phyloP scores from a whole-genome alignment of 306 rosid species.

The Quercus agrifolia region DNA sequence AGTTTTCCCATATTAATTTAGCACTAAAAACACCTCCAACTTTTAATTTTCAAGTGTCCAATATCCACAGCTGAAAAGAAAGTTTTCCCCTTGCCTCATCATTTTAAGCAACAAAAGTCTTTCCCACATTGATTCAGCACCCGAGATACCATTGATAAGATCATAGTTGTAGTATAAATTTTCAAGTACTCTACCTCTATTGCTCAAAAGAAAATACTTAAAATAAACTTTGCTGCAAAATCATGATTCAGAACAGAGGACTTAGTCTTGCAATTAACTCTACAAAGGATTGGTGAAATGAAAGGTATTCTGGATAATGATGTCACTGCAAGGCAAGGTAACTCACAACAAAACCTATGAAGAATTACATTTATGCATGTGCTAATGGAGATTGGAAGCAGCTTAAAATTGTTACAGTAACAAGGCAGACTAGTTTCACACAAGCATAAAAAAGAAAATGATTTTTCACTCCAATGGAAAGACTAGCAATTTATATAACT shows the following conservation, averaged over 20 bases:
- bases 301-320: background rate
- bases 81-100: background rate
- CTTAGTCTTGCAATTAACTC: background rate
- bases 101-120: background rate
- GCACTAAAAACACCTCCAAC: background rate
- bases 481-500: conserved; percentile 1
- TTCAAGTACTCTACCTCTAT: background rate
- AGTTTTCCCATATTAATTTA: no score
- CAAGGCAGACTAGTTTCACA: background rate
- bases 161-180: background rate
- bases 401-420: background rate
- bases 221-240: background rate
- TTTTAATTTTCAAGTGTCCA: background rate
- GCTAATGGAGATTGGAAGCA: background rate
- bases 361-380: background rate
- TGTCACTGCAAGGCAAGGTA: background rate
- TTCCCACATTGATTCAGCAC: background rate
- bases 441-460: background rate
- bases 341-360: background rate
- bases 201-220: background rate
- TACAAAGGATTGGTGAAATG: background rate
- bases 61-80: background rate
- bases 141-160: background rate
- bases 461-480: background rate
- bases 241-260: background rate